phyloP scores from a whole-genome alignment of 1,284 basidiomycete genomes.

The Rugosomyces carneus region DNA sequence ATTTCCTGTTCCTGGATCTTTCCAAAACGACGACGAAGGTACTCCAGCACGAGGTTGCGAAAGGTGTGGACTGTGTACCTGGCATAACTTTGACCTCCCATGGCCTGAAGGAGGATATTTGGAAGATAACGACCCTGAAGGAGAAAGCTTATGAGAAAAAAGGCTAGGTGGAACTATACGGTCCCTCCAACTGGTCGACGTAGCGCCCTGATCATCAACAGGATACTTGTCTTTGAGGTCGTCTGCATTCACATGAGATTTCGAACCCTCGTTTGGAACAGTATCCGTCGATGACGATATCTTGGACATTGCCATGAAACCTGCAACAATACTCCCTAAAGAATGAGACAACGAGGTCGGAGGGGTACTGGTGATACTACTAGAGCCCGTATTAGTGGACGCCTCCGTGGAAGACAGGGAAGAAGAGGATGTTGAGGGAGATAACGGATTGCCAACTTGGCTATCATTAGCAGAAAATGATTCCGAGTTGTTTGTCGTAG shows the following conservation, averaged over 20 bases:
- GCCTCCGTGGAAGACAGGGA: constrained; percentile 39
- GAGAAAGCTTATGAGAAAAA: constrained; percentile 31
- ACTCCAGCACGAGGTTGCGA: constrained; percentile 31
- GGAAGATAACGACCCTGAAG: constrained; percentile 31
- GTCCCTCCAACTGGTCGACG: constrained; percentile 34
- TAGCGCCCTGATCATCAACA: constrained; percentile 23
- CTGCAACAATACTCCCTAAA: constrained; percentile 35
- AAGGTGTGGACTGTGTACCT: constrained; percentile 23
- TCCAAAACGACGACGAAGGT: constrained; percentile 35
- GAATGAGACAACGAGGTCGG: constrained; percentile 50
- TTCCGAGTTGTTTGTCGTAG: constrained; percentile 22
- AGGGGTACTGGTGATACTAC: constrained; percentile 46
- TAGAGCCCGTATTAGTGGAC: constrained; percentile 33
- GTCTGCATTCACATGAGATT: constrained; percentile 20
- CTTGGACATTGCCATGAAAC: constrained; percentile 31
- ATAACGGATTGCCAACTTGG: constrained; percentile 28
- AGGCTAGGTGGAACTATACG: constrained; percentile 22
- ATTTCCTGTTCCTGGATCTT: constrained; percentile 43
- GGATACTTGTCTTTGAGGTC: constrained; percentile 25
- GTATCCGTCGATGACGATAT: constrained; percentile 16
- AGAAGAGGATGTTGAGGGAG: constrained; percentile 46
- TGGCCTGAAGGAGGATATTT: constrained; percentile 27
- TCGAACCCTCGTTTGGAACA: constrained; percentile 18
- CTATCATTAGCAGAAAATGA: constrained; percentile 17
- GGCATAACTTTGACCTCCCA: constrained; percentile 19